Base-by-base conservation (phyloP, 2,329 filamentous ascomycete species). In the Drechslerella dactyloides region DNA sequence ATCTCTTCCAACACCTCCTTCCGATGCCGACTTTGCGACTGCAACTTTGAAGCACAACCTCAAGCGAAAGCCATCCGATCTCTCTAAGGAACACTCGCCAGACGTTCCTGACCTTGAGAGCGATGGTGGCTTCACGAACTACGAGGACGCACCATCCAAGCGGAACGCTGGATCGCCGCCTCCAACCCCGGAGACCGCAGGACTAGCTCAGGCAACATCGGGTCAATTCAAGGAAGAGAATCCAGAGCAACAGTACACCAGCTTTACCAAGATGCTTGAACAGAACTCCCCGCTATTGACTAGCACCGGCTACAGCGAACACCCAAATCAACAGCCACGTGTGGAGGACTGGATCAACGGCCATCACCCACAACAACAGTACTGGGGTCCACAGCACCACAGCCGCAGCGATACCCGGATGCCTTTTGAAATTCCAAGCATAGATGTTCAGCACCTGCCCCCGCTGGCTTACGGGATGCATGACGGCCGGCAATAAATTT, bases 61-160 rank as follows among this genome's bases (percentile, higher is more conserved):
- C 37, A 65, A 65, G 1, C 59, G 68, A 23, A 72, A 72, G 35
- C 68, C 68, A 42, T 72, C 68, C 40, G 68, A 72, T 51, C 68
- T 72, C 52, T 65, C 59, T 40, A 72, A 72, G 53, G 68, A 72
- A 48, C 68, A 72, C 50, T 65, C 68, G 10, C 68, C 68, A 15
- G 66, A 70, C n/a, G 60, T 72, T 60, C 68, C 68, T 27, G 68
- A 72, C 53, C 68, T 72, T 7, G 68, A 72, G 42, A 72, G 68
- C 44, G 68, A 72, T 57, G 55, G 60, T 35, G 68, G 68, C 1
- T 72, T 64, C 19, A 65, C 61, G 10, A 65, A 65, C 23, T 19
- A 17, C 35, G 68, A 64, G 21, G 68, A 72, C 40, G 30, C 17
- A 30, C 55, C 40, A 23, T 51, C 53, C 35, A 72, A 72, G 55